A percentile compares a stretch with the other conserved stretches of the same genome.
Evolutionary conservation across 2,329 filamentous ascomycete species (phyloP).

Genomic region (Calonectria fujianensis): DNA sequence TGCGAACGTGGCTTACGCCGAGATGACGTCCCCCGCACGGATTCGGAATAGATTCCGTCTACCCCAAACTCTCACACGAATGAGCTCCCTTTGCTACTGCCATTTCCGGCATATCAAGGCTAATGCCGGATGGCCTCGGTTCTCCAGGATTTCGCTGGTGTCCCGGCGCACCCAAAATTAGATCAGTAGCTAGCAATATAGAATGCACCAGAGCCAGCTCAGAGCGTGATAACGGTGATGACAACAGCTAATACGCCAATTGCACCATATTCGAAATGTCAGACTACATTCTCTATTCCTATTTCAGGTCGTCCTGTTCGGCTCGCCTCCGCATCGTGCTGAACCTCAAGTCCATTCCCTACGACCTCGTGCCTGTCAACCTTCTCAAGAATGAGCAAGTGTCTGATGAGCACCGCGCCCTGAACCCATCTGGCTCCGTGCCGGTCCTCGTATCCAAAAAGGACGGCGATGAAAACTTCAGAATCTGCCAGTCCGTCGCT

Average conservation of each 20-base stretch:
- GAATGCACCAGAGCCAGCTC: neutral
- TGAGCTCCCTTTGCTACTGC: neutral
- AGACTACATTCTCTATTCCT: constrained; percentile 71
- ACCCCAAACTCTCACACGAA: neutral
- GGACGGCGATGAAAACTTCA: constrained; percentile 56
- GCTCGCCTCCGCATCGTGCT: constrained; percentile 77
- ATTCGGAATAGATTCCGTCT: constrained; percentile 31
- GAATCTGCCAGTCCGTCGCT: constrained; percentile 74
- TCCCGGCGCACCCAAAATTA: neutral
- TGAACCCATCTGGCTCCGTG: constrained; percentile 73
- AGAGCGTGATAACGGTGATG: neutral
- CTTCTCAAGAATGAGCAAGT: constrained; percentile 73
- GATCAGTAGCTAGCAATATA: neutral
- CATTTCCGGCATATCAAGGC: constrained; percentile 19
- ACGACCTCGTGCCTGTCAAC: constrained; percentile 69
- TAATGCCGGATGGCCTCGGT: constrained; percentile 28
- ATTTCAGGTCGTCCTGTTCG: constrained; percentile 78
- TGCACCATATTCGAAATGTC: constrained; percentile 43
- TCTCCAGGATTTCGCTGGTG: neutral
- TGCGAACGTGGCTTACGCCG: neutral
- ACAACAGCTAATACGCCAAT: neutral
- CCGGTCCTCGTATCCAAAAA: constrained; percentile 69
- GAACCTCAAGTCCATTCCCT: constrained; percentile 71
- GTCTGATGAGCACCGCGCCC: constrained; percentile 64
- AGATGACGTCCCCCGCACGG: constrained; percentile 26